Conservation (phyloP, 2,329 filamentous ascomycete genomes). For the Fusarium scirpi region DNA sequence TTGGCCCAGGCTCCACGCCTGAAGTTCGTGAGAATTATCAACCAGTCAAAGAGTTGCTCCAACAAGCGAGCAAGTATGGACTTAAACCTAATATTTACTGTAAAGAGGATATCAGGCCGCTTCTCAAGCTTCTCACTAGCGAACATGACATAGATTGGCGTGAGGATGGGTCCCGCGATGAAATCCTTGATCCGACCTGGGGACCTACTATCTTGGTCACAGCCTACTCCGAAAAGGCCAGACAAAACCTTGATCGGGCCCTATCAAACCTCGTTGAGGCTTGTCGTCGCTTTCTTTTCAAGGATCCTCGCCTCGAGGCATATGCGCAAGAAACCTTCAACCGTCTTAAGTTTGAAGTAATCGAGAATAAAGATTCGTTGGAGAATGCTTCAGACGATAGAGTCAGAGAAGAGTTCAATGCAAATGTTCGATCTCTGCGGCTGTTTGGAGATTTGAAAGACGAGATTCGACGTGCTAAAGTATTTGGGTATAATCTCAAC, state of each 20-base stretch:
- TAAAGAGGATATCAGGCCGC: background rate
- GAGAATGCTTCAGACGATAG: background rate
- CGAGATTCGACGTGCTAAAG: background rate
- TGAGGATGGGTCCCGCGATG: background rate
- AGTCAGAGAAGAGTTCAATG: background rate
- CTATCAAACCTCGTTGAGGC: background rate
- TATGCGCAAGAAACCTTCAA: background rate
- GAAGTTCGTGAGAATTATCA: too few species aligned
- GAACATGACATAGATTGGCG: background rate
- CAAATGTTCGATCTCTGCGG: background rate
- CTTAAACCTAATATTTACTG: too few species aligned
- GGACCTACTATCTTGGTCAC: background rate
- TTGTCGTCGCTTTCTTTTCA: background rate
- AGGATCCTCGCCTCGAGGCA: background rate
- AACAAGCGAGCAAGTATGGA: background rate
- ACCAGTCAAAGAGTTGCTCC: background rate
- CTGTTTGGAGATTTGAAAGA: background rate
- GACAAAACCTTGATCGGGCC: background rate
- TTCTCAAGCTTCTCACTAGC: background rate
- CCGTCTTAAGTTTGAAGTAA: background rate
- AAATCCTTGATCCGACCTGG: background rate
- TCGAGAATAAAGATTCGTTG: accelerated
- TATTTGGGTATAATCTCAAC: background rate
- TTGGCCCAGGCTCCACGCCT: constrained; percentile 2
- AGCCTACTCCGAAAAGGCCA: background rate